phyloP scores from a whole-genome alignment of 176 grass and related monocot species.

The Cenchrus fungigraminus region DNA sequence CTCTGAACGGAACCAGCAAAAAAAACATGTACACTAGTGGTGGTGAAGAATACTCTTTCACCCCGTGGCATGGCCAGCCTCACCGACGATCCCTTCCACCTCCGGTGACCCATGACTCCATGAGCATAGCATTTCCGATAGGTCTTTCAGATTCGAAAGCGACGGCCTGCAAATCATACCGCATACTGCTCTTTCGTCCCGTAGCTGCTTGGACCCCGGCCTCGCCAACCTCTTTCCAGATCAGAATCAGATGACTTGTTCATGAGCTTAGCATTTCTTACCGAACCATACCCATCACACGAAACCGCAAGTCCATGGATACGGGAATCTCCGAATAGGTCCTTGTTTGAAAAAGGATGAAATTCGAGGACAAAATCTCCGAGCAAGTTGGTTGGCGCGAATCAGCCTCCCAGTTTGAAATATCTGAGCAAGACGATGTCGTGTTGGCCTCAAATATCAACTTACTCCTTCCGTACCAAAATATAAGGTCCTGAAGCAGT shows the following conservation, averaged over 20 bases:
- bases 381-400: not conserved
- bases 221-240: not conserved
- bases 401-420: not conserved
- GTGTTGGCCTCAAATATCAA: not conserved
- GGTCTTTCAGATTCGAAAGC: not conserved
- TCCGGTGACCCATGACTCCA: not conserved
- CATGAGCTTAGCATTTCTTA: not conserved
- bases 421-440: not conserved
- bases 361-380: not conserved
- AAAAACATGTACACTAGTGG: not conserved
- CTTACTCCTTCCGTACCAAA: not conserved
- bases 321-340: not conserved
- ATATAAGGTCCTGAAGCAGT: no score
- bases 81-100: not conserved
- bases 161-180: not conserved
- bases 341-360: not conserved
- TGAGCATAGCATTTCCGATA: not conserved
- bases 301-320: not conserved
- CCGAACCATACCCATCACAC: constrained; percentile 6
- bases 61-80: no score
- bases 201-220: not conserved
- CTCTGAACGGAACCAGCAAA: not conserved
- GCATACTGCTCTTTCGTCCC: not conserved
- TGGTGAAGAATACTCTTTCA: not conserved
- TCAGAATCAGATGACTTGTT: not conserved